Conservation (phyloP, 2,329 filamentous ascomycete genomes). For the Bimuria novae-zelandiae region DNA sequence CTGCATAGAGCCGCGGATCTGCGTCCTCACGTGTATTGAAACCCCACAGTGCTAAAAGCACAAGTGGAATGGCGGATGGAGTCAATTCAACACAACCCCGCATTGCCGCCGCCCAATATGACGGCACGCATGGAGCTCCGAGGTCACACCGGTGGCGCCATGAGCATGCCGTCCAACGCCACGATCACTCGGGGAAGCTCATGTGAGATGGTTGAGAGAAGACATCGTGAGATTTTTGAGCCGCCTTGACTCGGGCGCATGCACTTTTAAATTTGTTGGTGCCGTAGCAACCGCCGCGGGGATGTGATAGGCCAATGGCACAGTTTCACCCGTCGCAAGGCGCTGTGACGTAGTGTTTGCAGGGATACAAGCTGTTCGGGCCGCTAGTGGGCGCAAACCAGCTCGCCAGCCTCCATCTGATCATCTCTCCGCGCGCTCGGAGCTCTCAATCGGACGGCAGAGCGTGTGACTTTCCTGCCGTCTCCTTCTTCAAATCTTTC, state of each 20-base stretch:
- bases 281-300: neutral
- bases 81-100: constrained; percentile 19
- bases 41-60: constrained; percentile 12
- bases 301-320: constrained; percentile 14
- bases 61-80: constrained; percentile 10
- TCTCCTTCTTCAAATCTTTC: constrained; percentile 9
- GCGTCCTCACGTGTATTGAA: constrained; percentile 1
- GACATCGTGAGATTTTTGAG: neutral
- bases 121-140: constrained; percentile 15
- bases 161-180: neutral
- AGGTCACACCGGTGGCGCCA: constrained; percentile 3
- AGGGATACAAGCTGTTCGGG: constrained; percentile 20
- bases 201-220: too few relatives aligned
- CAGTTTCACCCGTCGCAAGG: neutral
- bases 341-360: constrained; percentile 23
- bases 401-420: constrained; percentile 28
- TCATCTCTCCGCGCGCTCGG: constrained; percentile 24
- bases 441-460: constrained; percentile 22
- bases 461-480: constrained; percentile 11
- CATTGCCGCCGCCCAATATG: constrained; percentile 18
- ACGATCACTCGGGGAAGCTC: neutral
- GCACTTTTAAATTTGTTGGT: neutral
- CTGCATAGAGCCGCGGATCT: neutral
- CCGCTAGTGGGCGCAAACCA: constrained; percentile 13
- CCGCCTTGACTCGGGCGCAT: constrained; percentile 2